phyloP scores from a whole-genome alignment of 306 rosid species.

The Vachellia collinsii region DNA sequence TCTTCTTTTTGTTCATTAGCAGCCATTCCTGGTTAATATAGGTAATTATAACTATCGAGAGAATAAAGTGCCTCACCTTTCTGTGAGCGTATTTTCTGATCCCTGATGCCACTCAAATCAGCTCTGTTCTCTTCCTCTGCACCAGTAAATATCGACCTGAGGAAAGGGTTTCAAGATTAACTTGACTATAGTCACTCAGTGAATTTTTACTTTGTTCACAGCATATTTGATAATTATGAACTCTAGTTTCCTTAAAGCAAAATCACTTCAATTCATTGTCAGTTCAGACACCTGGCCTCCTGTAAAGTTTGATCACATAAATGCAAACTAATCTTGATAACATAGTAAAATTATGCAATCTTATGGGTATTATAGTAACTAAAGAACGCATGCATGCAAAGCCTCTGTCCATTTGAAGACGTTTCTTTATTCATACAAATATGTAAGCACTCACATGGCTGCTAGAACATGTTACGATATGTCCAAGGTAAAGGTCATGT shows the following conservation, averaged over 20 bases:
- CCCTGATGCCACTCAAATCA: conserved; percentile 46
- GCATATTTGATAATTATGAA: background rate
- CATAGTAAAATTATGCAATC: conserved; percentile 3
- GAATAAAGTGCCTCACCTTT: conserved; percentile 59
- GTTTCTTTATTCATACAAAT: background rate
- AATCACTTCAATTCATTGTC: background rate
- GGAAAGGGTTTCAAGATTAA: conserved; percentile 42
- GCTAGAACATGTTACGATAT: background rate
- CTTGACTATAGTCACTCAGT: background rate
- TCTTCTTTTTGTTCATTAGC: background rate
- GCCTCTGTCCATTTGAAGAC: conserved; percentile 20
- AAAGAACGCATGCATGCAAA: background rate
- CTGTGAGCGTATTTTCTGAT: conserved; percentile 43
- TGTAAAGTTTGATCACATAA: conserved; percentile 27
- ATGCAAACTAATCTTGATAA: conserved; percentile 18
- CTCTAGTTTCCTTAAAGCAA: background rate
- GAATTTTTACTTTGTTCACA: background rate
- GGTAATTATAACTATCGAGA: conserved; percentile 5
- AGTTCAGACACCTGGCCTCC: conserved; percentile 9
- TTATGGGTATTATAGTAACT: background rate
- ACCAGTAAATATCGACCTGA: conserved; percentile 53
- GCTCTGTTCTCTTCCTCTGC: conserved; percentile 42
- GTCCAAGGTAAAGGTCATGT: background rate
- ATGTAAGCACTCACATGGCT: background rate
- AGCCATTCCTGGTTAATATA: background rate